Evolutionary conservation across 768 basidiomycete species (phyloP).

Genomic region (Tubosaeta brunneosetosa): DNA sequence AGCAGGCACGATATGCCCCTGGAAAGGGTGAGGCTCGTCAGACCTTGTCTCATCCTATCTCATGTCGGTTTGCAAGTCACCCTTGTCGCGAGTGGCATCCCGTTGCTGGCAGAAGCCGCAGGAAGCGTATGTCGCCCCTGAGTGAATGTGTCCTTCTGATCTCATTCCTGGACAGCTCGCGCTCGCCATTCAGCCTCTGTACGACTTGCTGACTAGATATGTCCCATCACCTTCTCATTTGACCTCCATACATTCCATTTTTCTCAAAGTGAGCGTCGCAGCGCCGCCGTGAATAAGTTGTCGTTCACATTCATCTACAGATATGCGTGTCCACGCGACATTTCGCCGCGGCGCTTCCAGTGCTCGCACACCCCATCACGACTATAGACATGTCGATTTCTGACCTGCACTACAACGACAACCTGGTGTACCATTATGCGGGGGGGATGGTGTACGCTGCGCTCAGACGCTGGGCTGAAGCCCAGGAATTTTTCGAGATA

Average conservation of each 20-base stretch:
- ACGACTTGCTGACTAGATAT: constrained; percentile 60
- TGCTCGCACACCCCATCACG: constrained; percentile 62
- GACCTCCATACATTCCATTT: constrained; percentile 66
- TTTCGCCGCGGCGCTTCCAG: constrained; percentile 53
- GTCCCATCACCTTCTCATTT: constrained; percentile 52
- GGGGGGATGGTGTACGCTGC: constrained; percentile 61
- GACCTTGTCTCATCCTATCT: neutral
- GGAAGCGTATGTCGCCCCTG: constrained; percentile 44
- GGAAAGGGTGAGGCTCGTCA: constrained; percentile 50
- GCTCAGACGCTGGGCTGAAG: constrained; percentile 51
- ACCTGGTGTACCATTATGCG: constrained; percentile 63
- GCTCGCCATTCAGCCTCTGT: constrained; percentile 45
- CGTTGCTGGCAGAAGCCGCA: constrained; percentile 41
- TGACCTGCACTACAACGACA: constrained; percentile 71
- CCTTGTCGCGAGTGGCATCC: constrained; percentile 60
- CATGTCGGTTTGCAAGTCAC: constrained; percentile 44
- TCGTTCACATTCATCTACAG: constrained; percentile 29
- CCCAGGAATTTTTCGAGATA: constrained; percentile 67
- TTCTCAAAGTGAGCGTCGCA: constrained; percentile 49
- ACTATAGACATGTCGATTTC: constrained; percentile 53
- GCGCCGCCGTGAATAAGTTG: constrained; percentile 3
- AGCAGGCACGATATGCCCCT: constrained; percentile 61
- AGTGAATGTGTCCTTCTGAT: neutral
- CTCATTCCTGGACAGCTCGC: too few relatives aligned
- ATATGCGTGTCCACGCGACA: constrained; percentile 51